Evolutionary conservation across 2,329 filamentous ascomycete species (phyloP).

Genomic region (Cercospora janseana): DNA sequence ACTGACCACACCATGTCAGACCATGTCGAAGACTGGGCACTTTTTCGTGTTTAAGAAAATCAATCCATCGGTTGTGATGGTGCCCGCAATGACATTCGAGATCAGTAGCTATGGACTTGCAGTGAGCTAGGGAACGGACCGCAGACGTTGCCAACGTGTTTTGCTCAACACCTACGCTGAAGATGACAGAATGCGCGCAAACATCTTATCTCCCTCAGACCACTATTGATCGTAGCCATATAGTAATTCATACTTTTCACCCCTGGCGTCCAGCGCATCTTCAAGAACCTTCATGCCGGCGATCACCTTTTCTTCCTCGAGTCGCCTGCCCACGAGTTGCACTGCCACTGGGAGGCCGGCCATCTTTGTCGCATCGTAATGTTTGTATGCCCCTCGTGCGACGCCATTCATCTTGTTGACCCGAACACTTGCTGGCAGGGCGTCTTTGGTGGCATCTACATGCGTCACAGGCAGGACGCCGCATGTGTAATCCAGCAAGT

Average conservation of each 20-base stretch:
- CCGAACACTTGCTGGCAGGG: slow-evolving; percentile 61
- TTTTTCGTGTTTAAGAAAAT: no score
- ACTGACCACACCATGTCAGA: no score
- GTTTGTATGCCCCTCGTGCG: slow-evolving; percentile 76
- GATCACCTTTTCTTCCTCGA: slow-evolving; percentile 86
- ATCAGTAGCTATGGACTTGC: no score
- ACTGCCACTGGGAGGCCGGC: slow-evolving; percentile 83
- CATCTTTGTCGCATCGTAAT: slow-evolving; percentile 81
- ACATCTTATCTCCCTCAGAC: no score
- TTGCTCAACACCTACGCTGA: no score
- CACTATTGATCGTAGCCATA: slow-evolving; percentile 33
- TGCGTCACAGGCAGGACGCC: slow-evolving; percentile 83
- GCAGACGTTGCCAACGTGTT: neutral
- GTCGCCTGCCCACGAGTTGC: slow-evolving; percentile 73
- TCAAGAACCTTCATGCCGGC: slow-evolving; percentile 77
- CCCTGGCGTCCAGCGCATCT: slow-evolving; percentile 61
- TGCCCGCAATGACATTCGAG: no score
- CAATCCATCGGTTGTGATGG: no score
- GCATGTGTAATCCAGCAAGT: slow-evolving; percentile 80
- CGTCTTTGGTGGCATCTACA: slow-evolving; percentile 68
- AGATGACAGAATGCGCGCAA: no score
- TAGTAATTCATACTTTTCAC: slow-evolving; percentile 52
- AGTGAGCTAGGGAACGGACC: no score
- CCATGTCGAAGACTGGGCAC: no score
- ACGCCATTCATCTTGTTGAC: slow-evolving; percentile 71